phyloP scores from a whole-genome alignment of 73 alveolate genomes.

The Paramecium tetraurelia region DNA sequence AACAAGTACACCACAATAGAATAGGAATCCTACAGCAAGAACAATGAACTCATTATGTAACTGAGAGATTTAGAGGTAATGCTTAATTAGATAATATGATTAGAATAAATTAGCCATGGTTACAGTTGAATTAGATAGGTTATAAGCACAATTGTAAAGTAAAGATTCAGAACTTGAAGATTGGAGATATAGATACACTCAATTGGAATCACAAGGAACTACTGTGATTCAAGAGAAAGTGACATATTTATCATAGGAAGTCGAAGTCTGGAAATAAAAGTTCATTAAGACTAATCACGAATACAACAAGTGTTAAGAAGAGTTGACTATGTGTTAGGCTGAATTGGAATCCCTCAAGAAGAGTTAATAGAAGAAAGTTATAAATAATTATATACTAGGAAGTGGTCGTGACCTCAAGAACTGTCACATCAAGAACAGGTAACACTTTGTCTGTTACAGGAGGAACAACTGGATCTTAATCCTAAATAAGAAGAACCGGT shows the following conservation, averaged over 20 bases:
- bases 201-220: constrained; percentile 38
- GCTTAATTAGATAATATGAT: background rate
- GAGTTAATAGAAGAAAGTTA: background rate
- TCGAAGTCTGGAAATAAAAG: constrained; percentile 13
- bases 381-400: background rate
- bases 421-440: background rate
- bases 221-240: constrained; percentile 23
- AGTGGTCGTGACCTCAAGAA: background rate
- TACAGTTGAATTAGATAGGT: background rate
- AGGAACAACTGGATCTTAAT: constrained; percentile 6
- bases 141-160: background rate
- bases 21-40: constrained; percentile 17
- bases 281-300: constrained; percentile 35
- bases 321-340: constrained; percentile 41
- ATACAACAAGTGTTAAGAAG: background rate
- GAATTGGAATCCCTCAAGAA: constrained; percentile 26
- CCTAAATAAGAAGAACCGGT: background rate
- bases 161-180: constrained; percentile 19
- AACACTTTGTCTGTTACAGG: background rate
- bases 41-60: background rate
- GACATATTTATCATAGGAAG: background rate
- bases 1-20: background rate
- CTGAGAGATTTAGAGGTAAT: constrained; percentile 17
- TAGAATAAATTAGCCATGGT: background rate
- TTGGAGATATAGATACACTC: background rate